These are phyloP conservation scores for Paraphaeosphaeria sporulosa DNA, from an alignment of 2,329 filamentous ascomycete genomes.

Conservation along the genomic window DNA sequence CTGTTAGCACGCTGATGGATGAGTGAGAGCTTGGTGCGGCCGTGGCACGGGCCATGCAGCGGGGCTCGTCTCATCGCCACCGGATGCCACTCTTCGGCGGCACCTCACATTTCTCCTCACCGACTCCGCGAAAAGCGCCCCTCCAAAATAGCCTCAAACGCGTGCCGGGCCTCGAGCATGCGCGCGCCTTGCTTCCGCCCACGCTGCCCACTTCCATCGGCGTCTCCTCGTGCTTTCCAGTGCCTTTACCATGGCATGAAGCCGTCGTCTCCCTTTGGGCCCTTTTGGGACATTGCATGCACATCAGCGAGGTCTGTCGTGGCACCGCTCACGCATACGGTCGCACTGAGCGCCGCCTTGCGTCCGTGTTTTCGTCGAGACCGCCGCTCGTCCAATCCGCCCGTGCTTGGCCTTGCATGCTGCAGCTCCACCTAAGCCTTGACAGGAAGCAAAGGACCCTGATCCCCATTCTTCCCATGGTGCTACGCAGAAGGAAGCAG, in stretches of 20 bases:
- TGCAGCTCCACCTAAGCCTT: conserved; percentile 23
- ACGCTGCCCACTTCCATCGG: conserved; percentile 28
- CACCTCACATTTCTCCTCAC: conserved; percentile 35
- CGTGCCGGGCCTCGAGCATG: conserved; percentile 24
- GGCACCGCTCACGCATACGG: conserved; percentile 33
- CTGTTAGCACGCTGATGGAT: background rate
- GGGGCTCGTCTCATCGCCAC: conserved; percentile 19
- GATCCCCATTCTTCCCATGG: conserved; percentile 16
- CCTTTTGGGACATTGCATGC: conserved; percentile 32
- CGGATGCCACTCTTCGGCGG: conserved; percentile 33
- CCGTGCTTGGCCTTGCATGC: conserved; percentile 28
- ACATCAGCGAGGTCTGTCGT: conserved; percentile 35
- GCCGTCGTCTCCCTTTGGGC: conserved; percentile 21
- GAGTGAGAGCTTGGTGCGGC: conserved; percentile 6
- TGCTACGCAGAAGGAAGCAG: conserved; percentile 7
- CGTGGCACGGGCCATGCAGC: conserved; percentile 25
- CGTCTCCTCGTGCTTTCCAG: conserved; percentile 39
- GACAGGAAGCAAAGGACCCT: conserved; percentile 28
- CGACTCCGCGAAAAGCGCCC: conserved; percentile 33
- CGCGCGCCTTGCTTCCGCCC: conserved; percentile 31
- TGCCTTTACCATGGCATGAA: conserved; percentile 26
- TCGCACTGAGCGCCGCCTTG: conserved; percentile 38
- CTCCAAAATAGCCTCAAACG: conserved; percentile 16
- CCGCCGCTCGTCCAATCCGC: conserved; percentile 28
- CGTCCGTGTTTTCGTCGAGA: conserved; percentile 30